Evolutionary conservation across 164 flowering plant genomes (phyloP).

Genomic region (grape (Vitis vinifera)): DNA sequence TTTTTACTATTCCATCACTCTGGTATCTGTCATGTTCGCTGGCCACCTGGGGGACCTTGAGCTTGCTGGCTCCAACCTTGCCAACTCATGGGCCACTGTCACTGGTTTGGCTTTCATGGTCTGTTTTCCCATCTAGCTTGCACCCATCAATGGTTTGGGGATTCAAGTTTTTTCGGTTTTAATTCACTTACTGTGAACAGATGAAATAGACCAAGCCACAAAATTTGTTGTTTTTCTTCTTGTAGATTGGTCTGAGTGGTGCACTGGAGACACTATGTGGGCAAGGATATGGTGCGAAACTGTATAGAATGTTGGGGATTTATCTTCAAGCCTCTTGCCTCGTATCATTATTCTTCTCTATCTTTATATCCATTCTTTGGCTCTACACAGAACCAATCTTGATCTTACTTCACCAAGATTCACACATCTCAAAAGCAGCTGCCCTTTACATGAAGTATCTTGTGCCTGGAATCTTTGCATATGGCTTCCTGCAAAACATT

Average conservation of each 20-base stretch:
- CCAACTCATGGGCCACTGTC: slow-evolving; percentile 86
- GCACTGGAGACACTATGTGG: slow-evolving; percentile 94
- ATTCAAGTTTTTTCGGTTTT: too few species aligned
- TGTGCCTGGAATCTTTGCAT: slow-evolving; percentile 77
- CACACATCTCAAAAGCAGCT: slow-evolving; percentile 51
- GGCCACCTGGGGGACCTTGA: slow-evolving; percentile 72
- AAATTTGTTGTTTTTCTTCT: background rate
- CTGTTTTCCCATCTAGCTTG: too few species aligned
- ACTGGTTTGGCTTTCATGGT: slow-evolving; percentile 61
- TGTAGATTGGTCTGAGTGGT: slow-evolving; percentile 79
- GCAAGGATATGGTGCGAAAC: slow-evolving; percentile 80
- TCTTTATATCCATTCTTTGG: slow-evolving; percentile 64
- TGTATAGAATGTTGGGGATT: slow-evolving; percentile 71
- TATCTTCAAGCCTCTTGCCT: slow-evolving; percentile 78
- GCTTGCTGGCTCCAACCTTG: slow-evolving; percentile 79
- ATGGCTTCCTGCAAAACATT: slow-evolving; percentile 60
- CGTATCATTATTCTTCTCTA: slow-evolving; percentile 49
- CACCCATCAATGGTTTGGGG: too few species aligned
- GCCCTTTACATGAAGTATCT: slow-evolving; percentile 56
- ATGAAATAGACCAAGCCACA: too few species aligned
- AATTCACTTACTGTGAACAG: too few species aligned
- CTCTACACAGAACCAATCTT: slow-evolving; percentile 62
- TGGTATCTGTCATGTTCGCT: slow-evolving; percentile 78
- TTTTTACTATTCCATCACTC: slow-evolving; percentile 50
- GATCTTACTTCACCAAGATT: slow-evolving; percentile 65